phyloP scores from a whole-genome alignment of 257 asterid genomes.

The Haberlea rhodopensis region DNA sequence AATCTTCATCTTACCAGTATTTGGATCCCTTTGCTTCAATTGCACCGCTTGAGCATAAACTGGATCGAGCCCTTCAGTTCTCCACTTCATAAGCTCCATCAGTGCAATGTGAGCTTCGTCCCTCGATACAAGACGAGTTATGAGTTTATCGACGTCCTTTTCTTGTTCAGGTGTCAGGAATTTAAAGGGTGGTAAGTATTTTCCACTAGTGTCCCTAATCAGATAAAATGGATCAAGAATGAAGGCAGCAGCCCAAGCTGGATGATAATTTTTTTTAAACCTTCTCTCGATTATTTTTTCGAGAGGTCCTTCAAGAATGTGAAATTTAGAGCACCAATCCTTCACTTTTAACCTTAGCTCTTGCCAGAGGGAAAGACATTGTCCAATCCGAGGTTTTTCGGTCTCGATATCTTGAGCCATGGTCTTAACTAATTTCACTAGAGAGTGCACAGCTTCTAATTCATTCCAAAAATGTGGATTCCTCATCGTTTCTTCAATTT shows the following conservation, averaged over 20 bases:
- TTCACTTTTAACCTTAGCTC: conserved; percentile 67
- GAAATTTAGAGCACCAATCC: conserved; percentile 85
- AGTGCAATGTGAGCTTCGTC: conserved; percentile 95
- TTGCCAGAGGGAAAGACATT: conserved; percentile 94
- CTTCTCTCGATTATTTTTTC: conserved; percentile 68
- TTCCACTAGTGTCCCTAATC: conserved; percentile 72
- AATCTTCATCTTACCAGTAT: conserved; percentile 75
- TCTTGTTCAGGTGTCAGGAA: conserved; percentile 82
- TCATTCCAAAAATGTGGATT: conserved; percentile 92
- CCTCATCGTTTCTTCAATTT: conserved; percentile 85
- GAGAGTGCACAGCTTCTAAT: conserved; percentile 71
- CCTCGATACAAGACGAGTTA: conserved; percentile 74
- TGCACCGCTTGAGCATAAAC: conserved; percentile 97
- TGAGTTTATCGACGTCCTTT: conserved; percentile 85
- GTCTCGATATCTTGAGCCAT: conserved; percentile 78
- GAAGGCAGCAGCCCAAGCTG: conserved; percentile 98
- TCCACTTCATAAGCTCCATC: conserved; percentile 99
- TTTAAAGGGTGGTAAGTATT: conserved; percentile 90
- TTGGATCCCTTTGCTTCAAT: conserved; percentile 75
- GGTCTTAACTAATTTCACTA: conserved; percentile 58
- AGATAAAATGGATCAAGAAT: conserved; percentile 86
- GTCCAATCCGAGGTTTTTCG: conserved; percentile 81
- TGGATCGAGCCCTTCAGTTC: conserved; percentile 93
- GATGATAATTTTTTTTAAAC: conserved; percentile 84
- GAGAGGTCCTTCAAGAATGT: conserved; percentile 54